These are phyloP conservation scores for Amphirosellinia nigrospora DNA, from an alignment of 495 filamentous ascomycete genomes.

Conservation along the genomic window DNA sequence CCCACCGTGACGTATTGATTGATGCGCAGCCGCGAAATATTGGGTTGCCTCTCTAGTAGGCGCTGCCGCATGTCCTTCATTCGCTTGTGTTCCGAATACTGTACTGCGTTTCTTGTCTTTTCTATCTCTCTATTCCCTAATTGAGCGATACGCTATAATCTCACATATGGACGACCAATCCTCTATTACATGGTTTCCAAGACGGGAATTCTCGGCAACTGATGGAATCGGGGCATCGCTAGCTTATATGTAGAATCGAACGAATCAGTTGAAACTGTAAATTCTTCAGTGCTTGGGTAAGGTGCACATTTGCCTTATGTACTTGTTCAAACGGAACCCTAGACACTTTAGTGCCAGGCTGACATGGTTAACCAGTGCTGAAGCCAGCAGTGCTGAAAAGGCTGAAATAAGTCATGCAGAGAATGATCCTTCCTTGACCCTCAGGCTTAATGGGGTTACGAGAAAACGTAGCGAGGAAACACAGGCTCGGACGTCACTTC, in stretches of 20 bases:
- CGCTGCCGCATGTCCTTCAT: not conserved
- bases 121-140: not conserved
- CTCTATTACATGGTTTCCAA: conserved; percentile 3
- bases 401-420: not conserved
- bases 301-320: not conserved
- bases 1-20: not conserved
- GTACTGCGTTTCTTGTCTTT: not conserved
- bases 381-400: not conserved
- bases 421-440: not conserved
- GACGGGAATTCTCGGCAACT: not conserved
- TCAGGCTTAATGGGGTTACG: not conserved
- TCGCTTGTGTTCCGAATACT: not conserved
- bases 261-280: not conserved
- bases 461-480: not conserved
- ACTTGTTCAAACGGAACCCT: not conserved
- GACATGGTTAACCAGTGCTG: not conserved
- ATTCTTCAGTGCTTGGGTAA: not conserved
- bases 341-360: not conserved
- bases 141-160: not conserved
- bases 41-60: not conserved
- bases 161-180: not conserved
- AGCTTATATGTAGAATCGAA: not conserved
- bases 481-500: not conserved
- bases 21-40: not conserved
- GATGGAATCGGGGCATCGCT: not conserved